Evolutionary conservation across 2,329 filamentous ascomycete genomes (phyloP).

Genomic region (Plectosphaerella sp.): DNA sequence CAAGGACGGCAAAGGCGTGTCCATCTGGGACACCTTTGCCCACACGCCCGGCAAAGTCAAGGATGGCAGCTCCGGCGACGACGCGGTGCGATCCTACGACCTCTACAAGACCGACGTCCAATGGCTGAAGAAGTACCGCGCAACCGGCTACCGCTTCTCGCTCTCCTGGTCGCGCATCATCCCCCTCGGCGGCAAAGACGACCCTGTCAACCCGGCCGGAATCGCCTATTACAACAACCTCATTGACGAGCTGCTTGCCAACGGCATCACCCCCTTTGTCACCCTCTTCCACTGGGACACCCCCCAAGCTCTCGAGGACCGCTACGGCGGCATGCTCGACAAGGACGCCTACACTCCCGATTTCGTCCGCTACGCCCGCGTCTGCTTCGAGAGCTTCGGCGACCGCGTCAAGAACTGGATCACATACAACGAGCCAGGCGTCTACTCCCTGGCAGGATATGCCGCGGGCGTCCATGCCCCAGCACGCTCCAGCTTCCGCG

Average conservation of each 20-base stretch:
- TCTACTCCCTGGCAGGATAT: conserved; percentile 27
- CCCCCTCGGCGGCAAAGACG: conserved; percentile 57
- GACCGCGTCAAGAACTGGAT: conserved; percentile 59
- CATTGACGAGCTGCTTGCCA: conserved; percentile 53
- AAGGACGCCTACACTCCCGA: conserved; percentile 58
- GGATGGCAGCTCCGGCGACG: conserved; percentile 32
- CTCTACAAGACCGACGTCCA: conserved; percentile 49
- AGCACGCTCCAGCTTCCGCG: conserved; percentile 21
- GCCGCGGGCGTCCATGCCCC: conserved; percentile 28
- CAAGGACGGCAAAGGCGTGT: conserved; percentile 33
- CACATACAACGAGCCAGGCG: conserved; percentile 27
- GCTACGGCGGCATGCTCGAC: conserved; percentile 57
- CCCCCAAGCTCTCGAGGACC: conserved; percentile 52
- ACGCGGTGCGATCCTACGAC: conserved; percentile 32
- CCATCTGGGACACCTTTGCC: conserved; percentile 35
- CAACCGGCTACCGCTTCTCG: conserved; percentile 59
- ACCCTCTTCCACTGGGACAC: conserved; percentile 65
- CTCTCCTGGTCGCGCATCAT: conserved; percentile 63
- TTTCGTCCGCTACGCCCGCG: conserved; percentile 52
- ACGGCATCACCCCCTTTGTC: conserved; percentile 55
- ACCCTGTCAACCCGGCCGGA: conserved; percentile 57
- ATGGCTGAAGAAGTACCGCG: conserved; percentile 53
- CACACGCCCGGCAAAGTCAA: conserved; percentile 32
- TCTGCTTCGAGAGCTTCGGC: conserved; percentile 54
- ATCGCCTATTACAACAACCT: conserved; percentile 56